Evolutionary conservation across 306 rosid genomes (phyloP), one percentile per base, ranked within the genome.

Genomic region (Rosa rugosa): DNA sequence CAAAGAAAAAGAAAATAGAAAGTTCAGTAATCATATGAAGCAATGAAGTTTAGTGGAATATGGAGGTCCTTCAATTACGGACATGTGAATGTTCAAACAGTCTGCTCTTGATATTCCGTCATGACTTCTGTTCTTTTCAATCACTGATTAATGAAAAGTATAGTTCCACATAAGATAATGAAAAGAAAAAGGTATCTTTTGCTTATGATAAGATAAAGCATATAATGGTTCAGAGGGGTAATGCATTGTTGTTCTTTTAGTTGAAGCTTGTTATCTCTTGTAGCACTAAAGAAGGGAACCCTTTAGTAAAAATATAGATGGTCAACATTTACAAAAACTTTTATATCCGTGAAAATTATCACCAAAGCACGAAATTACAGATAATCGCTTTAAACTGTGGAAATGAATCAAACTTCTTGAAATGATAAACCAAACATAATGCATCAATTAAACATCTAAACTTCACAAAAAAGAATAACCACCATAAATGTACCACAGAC

Each of bases 1-100:
- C 31, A 46, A 71, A 50, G 45, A 60, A 60, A 40, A 13, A 25
- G 16, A 45, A 27, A 20, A 17, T 3, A 56, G n/a, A 62, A 62
- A 60, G 11, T 18, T 31, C n/a, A 73, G 51, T 23, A 20, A 72
- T 18, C 5, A 34, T 72, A 53, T 72, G 64, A 51, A 53, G 20
- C 25, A 72, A 51, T 53, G n/a, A 72, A 31, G 31, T 50, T 18
- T 8, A 42, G 71, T 45, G 71, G 71, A 75, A 75, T 70, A 10
- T 31, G 68, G 68, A 13, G 41, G 17, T 31, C n/a, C 2, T 63
- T 25, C 68, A 27, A 25, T 63, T 63, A 13, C 0, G 8, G 40
- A 63, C 68, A 63, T 12, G 41, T 1, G 5, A 31, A 63, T 63
- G 36, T 63, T 63, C 18, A 63, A 20, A 25, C 8, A 25, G 68